Evolutionary conservation across 2,329 filamentous ascomycete species (phyloP), one percentile per base, ranked within the genome.

Genomic region (Alternaria consortialis): DNA sequence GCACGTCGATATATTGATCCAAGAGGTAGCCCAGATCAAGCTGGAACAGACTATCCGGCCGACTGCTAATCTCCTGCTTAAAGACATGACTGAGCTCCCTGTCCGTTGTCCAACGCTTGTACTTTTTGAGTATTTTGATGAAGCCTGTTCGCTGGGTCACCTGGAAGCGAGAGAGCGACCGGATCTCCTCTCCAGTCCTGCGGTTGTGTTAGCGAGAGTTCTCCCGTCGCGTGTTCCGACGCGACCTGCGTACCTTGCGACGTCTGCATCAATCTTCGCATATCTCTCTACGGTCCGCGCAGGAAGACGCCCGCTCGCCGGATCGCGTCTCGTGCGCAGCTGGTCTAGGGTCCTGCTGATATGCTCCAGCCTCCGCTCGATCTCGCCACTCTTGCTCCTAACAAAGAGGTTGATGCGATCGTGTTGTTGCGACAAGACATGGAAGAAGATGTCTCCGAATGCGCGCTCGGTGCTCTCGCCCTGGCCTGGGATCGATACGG

Each of bases 71-170:
- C 67, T 89, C 86, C 31, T 89, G 84, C 62, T 86, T 87, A 78
- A 95, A 91, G 25, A 89, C 86, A 46, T 82, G 81, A 62, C 86
- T 86, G 23, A 95, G 81, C 0, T 85, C 84, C 6, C 83, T 83
- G 23, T 91, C 93, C 40, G 88, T 88, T 3, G 92, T 94, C 92
- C 92, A 95, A 85, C 93, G 94, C 85, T 90, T 83, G 80, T 95
- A 94, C 75, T 96, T 96, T 77, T 94, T 95, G 34, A 94, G 81
- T 37, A 96, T 89, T 80, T 96, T 96, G 56, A 87, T 86, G 70
- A 96, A 94, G 4, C 90, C 92, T 5, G 90, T 86, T 9, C 89
- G 84, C 74, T 96, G 92, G 2, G 90, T 90, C 60, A 86, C 84
- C 64, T 90, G 86, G 70, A 94, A 96, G 42, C 91, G 87, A 36